phyloP scores from a whole-genome alignment of 352 stramenopile genomes.

The Pythium grandisporangium region DNA sequence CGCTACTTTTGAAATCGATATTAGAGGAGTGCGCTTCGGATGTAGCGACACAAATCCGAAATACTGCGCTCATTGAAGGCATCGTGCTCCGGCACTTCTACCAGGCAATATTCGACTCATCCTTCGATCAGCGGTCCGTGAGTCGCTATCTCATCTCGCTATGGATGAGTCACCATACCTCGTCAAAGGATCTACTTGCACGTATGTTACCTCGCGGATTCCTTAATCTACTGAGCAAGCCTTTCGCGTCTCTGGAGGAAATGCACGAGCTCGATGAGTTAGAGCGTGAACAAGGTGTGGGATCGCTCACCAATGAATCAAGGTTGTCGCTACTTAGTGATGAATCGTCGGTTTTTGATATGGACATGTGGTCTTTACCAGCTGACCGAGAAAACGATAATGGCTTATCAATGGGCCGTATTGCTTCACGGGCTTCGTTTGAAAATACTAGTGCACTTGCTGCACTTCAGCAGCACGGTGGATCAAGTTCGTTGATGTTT shows the following conservation, averaged over 20 bases:
- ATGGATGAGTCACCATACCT: slow-evolving; percentile 89
- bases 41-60: slow-evolving; percentile 78
- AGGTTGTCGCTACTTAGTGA: slow-evolving; percentile 25
- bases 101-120: slow-evolving; percentile 88
- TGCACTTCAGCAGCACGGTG: slow-evolving; percentile 1
- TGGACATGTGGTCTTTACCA: background rate
- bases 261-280: slow-evolving; percentile 82
- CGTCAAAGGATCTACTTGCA: slow-evolving; percentile 85
- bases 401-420: background rate
- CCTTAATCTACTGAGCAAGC: slow-evolving; percentile 83
- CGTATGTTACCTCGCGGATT: slow-evolving; percentile 89
- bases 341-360: slow-evolving; percentile 14
- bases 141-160: slow-evolving; percentile 92
- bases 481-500: slow-evolving; percentile 13
- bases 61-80: slow-evolving; percentile 88
- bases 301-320: slow-evolving; percentile 17
- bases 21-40: slow-evolving; percentile 81
- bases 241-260: slow-evolving; percentile 64
- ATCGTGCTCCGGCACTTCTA: slow-evolving; percentile 92
- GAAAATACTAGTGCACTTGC: background rate
- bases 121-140: slow-evolving; percentile 90
- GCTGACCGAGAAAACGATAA: background rate
- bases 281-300: slow-evolving; percentile 41
- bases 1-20: slow-evolving; percentile 88
- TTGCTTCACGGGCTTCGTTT: background rate